A percentile compares a stretch with the other conserved stretches of the same genome.
These are phyloP conservation scores for Botrytis paeoniae DNA, from an alignment of 2,329 filamentous ascomycete genomes.

Conservation along the genomic window DNA sequence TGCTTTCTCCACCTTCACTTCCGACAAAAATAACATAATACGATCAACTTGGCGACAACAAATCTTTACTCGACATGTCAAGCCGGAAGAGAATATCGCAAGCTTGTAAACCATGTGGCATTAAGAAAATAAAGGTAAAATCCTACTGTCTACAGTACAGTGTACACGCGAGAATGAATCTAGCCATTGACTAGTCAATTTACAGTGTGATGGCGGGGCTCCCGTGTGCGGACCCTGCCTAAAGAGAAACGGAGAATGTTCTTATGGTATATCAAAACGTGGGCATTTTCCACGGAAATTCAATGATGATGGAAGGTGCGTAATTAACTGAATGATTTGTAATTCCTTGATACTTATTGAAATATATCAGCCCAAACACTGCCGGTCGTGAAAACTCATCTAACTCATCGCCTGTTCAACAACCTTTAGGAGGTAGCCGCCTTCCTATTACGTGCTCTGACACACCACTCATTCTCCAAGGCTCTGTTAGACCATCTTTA, in stretches of 20 bases:
- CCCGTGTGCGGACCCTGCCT: constrained; percentile 33
- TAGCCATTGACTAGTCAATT: constrained; percentile 12
- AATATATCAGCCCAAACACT: constrained; percentile 2
- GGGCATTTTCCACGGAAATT: constrained; percentile 14
- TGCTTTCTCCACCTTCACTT: not conserved
- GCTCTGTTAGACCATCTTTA: not conserved
- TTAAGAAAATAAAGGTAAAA: constrained; percentile 35
- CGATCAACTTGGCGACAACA: not conserved
- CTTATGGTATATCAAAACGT: constrained; percentile 35
- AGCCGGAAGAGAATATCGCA: constrained; percentile 34
- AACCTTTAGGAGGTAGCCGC: not conserved
- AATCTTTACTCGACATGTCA: not conserved
- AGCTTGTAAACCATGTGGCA: constrained; percentile 32
- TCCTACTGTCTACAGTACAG: not conserved
- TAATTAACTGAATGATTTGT: not conserved
- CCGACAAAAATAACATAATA: not conserved
- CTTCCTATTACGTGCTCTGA: not conserved
- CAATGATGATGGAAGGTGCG: constrained; percentile 25
- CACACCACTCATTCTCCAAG: not conserved
- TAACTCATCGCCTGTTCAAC: not conserved
- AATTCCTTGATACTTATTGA: not conserved
- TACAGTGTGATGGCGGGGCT: constrained; percentile 33
- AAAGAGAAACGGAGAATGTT: constrained; percentile 29
- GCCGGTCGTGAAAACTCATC: constrained; percentile 7
- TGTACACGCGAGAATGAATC: not conserved